phyloP scores from a whole-genome alignment of 257 asterid species.

The Solanum commersonii region DNA sequence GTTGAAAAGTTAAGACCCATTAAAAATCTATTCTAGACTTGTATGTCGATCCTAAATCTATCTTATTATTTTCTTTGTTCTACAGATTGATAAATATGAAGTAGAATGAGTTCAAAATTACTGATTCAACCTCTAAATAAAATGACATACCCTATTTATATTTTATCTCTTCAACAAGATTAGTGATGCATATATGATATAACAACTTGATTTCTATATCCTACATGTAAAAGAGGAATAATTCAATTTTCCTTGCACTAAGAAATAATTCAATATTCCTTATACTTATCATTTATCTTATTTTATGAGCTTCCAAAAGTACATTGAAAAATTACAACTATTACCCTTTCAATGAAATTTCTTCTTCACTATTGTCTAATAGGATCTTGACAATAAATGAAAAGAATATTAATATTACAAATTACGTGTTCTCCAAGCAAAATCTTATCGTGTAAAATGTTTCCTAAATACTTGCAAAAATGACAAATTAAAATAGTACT shows the following conservation, averaged over 20 bases:
- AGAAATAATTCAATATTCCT: not conserved
- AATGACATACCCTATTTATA: not conserved
- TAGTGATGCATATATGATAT: not conserved
- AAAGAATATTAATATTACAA: not conserved
- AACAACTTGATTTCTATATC: not conserved
- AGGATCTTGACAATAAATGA: not conserved
- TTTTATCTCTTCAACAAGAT: too few species aligned
- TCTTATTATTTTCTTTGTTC: not conserved
- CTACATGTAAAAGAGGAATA: not conserved
- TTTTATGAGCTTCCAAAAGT: not conserved
- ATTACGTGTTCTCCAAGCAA: not conserved
- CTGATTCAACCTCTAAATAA: not conserved
- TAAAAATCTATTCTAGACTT: accelerated
- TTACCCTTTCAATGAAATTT: not conserved
- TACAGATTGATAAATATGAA: not conserved
- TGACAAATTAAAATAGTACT: not conserved
- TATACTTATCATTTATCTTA: not conserved
- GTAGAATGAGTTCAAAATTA: not conserved
- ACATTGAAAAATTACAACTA: not conserved
- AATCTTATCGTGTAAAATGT: not conserved
- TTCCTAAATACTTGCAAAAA: not conserved
- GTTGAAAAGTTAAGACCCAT: not conserved
- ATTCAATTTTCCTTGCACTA: not conserved
- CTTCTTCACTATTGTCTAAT: not conserved
- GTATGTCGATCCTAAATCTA: accelerated